Percentiles rank a stretch among this genome's conserved stretches.
phyloP scores from a whole-genome alignment of 495 filamentous ascomycete species.

The Cercophora samala region DNA sequence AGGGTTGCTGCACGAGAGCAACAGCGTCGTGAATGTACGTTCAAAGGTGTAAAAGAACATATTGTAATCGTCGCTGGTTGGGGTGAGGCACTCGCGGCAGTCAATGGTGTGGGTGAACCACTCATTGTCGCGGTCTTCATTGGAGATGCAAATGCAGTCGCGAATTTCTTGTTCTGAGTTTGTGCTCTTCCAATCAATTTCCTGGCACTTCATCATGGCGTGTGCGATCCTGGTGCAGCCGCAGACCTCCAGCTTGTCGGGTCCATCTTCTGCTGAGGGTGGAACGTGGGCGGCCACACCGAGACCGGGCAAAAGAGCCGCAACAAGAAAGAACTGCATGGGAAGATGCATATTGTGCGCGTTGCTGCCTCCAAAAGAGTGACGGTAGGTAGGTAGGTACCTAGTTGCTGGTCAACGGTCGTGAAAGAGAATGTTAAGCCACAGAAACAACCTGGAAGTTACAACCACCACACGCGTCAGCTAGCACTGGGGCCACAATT shows the following conservation, averaged over 20 bases:
- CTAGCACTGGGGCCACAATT: no score
- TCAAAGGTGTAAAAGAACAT: neutral
- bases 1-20: neutral
- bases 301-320: neutral
- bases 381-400: no score
- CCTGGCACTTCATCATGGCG: conserved; percentile 4
- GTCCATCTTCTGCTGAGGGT: neutral
- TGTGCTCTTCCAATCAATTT: neutral
- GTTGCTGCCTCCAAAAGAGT: neutral
- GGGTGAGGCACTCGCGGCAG: conserved; percentile 6
- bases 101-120: conserved; percentile 9
- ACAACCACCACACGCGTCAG: no score
- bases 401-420: neutral
- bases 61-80: neutral
- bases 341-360: neutral
- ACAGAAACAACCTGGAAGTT: no score
- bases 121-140: neutral
- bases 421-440: neutral
- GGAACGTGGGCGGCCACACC: conserved; percentile 1
- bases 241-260: neutral
- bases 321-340: neutral
- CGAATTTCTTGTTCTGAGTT: neutral
- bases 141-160: neutral
- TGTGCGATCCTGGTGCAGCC: neutral
- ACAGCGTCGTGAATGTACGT: neutral